phyloP scores from a whole-genome alignment of 805 yeast species.

The Ascoidea rubescens region DNA sequence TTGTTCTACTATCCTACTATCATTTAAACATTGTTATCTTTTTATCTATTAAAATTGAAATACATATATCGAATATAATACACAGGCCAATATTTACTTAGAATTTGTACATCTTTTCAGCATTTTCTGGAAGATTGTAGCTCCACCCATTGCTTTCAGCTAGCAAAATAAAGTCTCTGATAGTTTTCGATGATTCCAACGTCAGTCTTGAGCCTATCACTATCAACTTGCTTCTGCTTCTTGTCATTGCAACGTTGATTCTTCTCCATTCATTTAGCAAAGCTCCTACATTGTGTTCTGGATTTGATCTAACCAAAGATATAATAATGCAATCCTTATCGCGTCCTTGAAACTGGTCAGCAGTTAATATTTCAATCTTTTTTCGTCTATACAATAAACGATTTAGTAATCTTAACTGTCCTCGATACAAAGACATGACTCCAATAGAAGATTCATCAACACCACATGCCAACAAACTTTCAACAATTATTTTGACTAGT shows the following conservation, averaged over 20 bases:
- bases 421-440: slow-evolving; percentile 78
- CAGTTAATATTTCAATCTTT: slow-evolving; percentile 68
- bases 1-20: too few species aligned
- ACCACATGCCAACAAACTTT: slow-evolving; percentile 44
- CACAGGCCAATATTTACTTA: not conserved
- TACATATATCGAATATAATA: too few species aligned
- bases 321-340: slow-evolving; percentile 87
- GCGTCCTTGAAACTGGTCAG: slow-evolving; percentile 92
- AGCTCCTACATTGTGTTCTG: slow-evolving; percentile 53
- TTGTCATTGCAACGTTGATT: slow-evolving; percentile 85
- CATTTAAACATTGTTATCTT: too few species aligned
- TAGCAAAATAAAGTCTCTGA: slow-evolving; percentile 46
- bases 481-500: slow-evolving; percentile 47
- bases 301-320: slow-evolving; percentile 77
- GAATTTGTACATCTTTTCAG: slow-evolving; percentile 24
- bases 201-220: slow-evolving; percentile 71
- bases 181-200: slow-evolving; percentile 32
- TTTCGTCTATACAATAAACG: slow-evolving; percentile 15
- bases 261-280: slow-evolving; percentile 81
- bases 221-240: slow-evolving; percentile 75
- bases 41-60: too few species aligned
- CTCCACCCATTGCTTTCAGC: slow-evolving; percentile 51
- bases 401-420: slow-evolving; percentile 48
- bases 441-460: slow-evolving; percentile 53
- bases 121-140: slow-evolving; percentile 35